phyloP scores from a whole-genome alignment of 495 filamentous ascomycete genomes.

The Daldinia loculata region DNA sequence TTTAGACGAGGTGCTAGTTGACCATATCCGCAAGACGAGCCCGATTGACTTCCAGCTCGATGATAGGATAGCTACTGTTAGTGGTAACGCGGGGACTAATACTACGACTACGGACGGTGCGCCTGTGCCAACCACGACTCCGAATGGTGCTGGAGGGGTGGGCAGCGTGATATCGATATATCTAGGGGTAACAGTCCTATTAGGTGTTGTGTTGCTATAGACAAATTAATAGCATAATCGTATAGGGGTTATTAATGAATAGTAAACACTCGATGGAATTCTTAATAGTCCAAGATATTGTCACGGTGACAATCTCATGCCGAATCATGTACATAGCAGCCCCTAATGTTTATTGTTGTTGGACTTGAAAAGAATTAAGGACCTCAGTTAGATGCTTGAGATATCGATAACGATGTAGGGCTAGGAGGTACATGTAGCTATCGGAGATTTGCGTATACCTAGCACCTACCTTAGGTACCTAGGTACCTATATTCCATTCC shows the following conservation, averaged over 20 bases:
- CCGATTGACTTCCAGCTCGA: constrained; percentile 60
- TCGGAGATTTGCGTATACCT: too few relatives aligned
- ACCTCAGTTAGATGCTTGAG: too few relatives aligned
- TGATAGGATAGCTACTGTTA: constrained; percentile 54
- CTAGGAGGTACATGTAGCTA: too few relatives aligned
- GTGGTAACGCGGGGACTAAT: constrained; percentile 23
- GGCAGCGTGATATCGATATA: background rate
- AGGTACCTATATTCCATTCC: background rate
- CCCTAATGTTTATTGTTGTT: too few relatives aligned
- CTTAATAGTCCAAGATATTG: too few relatives aligned
- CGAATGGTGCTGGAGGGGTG: constrained; percentile 6
- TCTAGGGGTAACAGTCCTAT: constrained; percentile 6
- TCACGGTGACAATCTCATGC: too few relatives aligned
- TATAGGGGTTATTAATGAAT: too few relatives aligned
- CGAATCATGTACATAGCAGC: too few relatives aligned
- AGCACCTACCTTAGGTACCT: background rate
- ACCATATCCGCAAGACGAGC: constrained; percentile 53
- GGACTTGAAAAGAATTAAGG: too few relatives aligned
- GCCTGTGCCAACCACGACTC: background rate
- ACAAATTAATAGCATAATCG: background rate
- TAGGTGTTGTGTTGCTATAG: constrained; percentile 10
- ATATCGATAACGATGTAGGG: too few relatives aligned
- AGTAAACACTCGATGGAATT: too few relatives aligned
- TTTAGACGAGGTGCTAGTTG: constrained; percentile 60
- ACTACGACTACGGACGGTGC: background rate